A percentile compares a stretch with the other conserved stretches of the same genome.
phyloP scores from a whole-genome alignment of 148 eudicot species.

The Rhododendron simsii region DNA sequence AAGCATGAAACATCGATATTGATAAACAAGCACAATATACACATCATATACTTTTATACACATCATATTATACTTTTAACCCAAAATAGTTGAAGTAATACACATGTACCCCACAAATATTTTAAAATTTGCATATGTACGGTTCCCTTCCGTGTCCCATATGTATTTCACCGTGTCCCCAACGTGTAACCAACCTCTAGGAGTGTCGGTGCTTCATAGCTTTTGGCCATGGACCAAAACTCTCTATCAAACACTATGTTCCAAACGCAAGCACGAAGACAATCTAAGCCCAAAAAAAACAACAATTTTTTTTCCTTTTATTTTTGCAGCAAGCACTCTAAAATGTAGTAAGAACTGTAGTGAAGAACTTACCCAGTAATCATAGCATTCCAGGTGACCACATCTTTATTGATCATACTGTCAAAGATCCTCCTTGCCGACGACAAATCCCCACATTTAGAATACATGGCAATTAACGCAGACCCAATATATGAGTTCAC shows the following conservation, averaged over 20 bases:
- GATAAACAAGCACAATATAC: background rate
- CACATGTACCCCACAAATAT: background rate
- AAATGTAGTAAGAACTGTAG: background rate
- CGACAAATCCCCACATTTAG: conserved; percentile 51
- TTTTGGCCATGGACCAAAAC: background rate
- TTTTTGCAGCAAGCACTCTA: background rate
- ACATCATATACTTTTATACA: background rate
- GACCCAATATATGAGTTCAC: conserved; percentile 40
- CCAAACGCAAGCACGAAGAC: background rate
- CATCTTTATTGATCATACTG: conserved; percentile 29
- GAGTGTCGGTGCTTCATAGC: background rate
- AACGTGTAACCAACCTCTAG: too few relatives aligned
- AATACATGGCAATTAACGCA: conserved; percentile 54
- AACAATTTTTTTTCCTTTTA: background rate
- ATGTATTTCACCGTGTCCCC: background rate
- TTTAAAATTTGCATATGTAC: background rate
- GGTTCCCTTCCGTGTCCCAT: background rate
- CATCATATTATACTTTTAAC: too few relatives aligned
- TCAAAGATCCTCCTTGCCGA: conserved; percentile 49
- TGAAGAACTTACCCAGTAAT: conserved; percentile 50
- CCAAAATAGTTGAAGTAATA: too few relatives aligned
- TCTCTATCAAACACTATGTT: conserved; percentile 1
- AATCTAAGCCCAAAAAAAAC: background rate
- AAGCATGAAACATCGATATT: too few relatives aligned
- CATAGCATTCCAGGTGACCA: conserved; percentile 60